A percentile compares a stretch with the other conserved stretches of the same genome.
These are phyloP conservation scores for Hymenoscyphus fructigenus DNA, from an alignment of 2,329 filamentous ascomycete genomes.

Conservation along the genomic window DNA sequence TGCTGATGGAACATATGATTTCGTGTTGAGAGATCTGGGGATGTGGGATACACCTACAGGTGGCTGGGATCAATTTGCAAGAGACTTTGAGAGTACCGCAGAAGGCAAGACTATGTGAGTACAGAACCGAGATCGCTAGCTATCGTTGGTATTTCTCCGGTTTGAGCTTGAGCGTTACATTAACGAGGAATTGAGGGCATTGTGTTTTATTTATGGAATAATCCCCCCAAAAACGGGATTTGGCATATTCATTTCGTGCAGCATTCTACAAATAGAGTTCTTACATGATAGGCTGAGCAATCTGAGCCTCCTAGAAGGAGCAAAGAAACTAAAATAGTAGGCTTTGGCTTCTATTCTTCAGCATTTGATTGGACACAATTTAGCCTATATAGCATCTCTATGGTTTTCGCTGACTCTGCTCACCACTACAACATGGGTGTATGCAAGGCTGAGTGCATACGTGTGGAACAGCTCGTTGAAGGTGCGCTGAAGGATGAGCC, in stretches of 20 bases:
- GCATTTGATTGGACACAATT: background rate
- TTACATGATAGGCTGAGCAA: background rate
- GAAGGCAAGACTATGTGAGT: slow-evolving; percentile 35
- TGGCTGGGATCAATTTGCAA: slow-evolving; percentile 54
- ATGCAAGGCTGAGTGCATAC: background rate
- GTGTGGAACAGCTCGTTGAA: background rate
- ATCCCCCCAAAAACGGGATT: background rate
- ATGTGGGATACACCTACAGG: slow-evolving; percentile 53
- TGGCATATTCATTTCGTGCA: background rate
- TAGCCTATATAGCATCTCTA: background rate
- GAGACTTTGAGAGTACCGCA: slow-evolving; percentile 44
- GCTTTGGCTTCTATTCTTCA: background rate
- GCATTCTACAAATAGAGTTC: slow-evolving; percentile 3
- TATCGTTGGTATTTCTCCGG: slow-evolving; percentile 15
- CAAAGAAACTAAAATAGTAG: background rate
- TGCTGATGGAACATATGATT: slow-evolving; percentile 53
- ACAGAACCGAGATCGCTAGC: background rate
- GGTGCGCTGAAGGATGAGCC: background rate
- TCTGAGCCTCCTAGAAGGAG: background rate
- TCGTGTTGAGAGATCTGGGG: slow-evolving; percentile 53
- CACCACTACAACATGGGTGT: background rate
- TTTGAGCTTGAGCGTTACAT: slow-evolving; percentile 13
- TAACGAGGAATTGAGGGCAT: background rate
- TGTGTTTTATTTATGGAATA: background rate
- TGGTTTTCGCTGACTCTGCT: background rate